Base-by-base conservation (phyloP, 352 stramenopile species). In the Thalassiosira sp. region DNA sequence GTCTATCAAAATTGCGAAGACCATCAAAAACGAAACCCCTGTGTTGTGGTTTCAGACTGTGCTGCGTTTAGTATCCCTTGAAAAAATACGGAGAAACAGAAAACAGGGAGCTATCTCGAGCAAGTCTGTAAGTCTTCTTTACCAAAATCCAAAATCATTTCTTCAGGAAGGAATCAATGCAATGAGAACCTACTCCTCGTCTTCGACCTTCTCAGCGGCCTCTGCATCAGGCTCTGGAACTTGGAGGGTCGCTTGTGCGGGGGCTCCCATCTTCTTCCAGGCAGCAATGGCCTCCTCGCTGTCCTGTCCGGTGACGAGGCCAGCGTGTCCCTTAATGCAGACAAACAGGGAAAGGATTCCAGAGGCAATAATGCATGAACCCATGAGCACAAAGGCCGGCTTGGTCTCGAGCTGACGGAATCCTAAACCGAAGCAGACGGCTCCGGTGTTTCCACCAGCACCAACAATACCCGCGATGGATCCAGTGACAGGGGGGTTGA, bases 401-500 rank as follows among this genome's bases (percentile, higher is more conserved):
- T 73, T 59, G 16, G 76, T 78, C 0, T 72, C 33, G 13, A 91
- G 73, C 18, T 76, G 62, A 57, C 79, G 73, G 61, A 90, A 89
- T 10, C 76, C 68, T 43, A 93, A 57, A 20, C 85, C 89, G 73
- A 90, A 95, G 35, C 76, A 31, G 16, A 94, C 88, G 49, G 88
- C 88, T 51, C 91, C 91, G 28, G 83, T 61, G 69, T 94, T 94
- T 40, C 91, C 92, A 49, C 92, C 91, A 51, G 91, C 92, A 61
- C 91, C 91, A 51, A 95, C 89, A 69, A 96, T 90, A 65, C 91
- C 91, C 45, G 91, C 70, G 54, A 95, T 91, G 24, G 75, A 83
- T 67, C 91, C 89, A 25, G 87, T 91, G n/a, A 78, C 75, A 10
- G 82, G 72, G 5, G 81, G 82, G 58, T 85, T 82, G 18, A 95